Evolutionary conservation across 2,329 filamentous ascomycete species (phyloP).

Genomic region (Celoporthe dispersa): DNA sequence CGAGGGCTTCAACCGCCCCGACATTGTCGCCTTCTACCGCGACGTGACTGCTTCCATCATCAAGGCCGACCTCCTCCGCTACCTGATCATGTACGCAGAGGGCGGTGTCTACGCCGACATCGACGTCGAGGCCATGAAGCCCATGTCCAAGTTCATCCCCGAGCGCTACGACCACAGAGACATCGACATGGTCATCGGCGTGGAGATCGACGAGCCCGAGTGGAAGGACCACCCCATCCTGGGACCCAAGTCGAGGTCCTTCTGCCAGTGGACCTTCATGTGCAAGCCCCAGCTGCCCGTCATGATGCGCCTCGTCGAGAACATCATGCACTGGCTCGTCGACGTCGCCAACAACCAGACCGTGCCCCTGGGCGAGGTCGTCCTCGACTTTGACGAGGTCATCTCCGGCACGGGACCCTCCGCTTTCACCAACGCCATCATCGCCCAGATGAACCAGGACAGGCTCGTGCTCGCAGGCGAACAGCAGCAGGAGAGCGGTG

Average conservation of each 20-base stretch:
- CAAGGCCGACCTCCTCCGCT: conserved; percentile 68
- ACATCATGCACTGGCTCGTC: conserved; percentile 69
- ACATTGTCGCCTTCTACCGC: conserved; percentile 65
- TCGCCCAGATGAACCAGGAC: conserved; percentile 63
- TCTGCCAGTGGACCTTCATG: conserved; percentile 78
- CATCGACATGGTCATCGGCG: conserved; percentile 69
- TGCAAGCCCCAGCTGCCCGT: conserved; percentile 69
- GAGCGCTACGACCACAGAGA: conserved; percentile 65
- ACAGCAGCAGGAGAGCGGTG: neutral
- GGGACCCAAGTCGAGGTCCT: conserved; percentile 69
- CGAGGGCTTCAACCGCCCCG: conserved; percentile 66
- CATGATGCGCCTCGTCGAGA: conserved; percentile 69
- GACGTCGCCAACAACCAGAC: conserved; percentile 62
- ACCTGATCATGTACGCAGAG: conserved; percentile 69
- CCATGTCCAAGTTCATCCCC: conserved; percentile 58
- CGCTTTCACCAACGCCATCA: conserved; percentile 67
- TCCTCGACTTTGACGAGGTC: conserved; percentile 72
- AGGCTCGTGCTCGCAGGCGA: conserved; percentile 17
- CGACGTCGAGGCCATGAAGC: conserved; percentile 46
- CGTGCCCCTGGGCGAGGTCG: conserved; percentile 61
- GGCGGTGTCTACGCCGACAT: conserved; percentile 56
- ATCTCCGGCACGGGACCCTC: conserved; percentile 73
- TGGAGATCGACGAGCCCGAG: conserved; percentile 72
- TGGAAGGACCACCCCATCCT: conserved; percentile 67
- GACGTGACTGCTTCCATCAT: conserved; percentile 66